Base-by-base conservation (phyloP, 2,329 filamentous ascomycete species). In the Thielaviopsis cerberus region DNA sequence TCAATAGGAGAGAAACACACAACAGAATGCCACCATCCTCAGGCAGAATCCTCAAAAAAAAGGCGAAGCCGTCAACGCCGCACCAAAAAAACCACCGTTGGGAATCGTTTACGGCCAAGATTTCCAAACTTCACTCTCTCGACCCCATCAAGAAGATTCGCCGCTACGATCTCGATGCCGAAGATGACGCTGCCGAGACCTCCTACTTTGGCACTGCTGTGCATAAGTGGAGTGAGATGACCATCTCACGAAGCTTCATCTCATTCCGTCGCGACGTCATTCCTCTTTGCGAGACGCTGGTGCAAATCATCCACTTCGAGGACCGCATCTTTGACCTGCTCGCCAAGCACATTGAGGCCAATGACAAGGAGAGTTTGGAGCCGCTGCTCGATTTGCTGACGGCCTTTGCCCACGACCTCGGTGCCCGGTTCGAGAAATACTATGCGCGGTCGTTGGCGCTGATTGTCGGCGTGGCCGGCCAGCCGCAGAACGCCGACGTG, bases 391-490 rank as follows among this genome's bases (percentile, higher is more conserved):
- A 86, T 63, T 79, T 98, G n/a, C 71, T 96, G 60, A 87, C 89
- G 13, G 88, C 92, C 48, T 90, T 98, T 67, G 90, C 92, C n/a
- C 89, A 94, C 68, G 94, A 98, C 66, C 71, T 98, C 58, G 91
- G 91, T 55, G 77, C 78, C 20, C 78, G 83, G 53, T 98, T 98
- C 66, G 90, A 96, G 70, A 88, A 86, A 66, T 82, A 95, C 69
- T 97, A 95, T 68, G 77, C 81, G 52, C 77, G 79, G 55, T 82
- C 86, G 25, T 80, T 98, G 59, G 78, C 76, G 57, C 74, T 94
- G 57, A 81, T 98, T 57, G 80, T 87, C 45, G 80, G 81, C 17
- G 79, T 97, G 63, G 90, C 89, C 11, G 83, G 83, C 57, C 85
- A 81, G 64, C 81, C 87, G 57, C 77, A 86, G 59, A 85, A 87